phyloP scores from a whole-genome alignment of 2,329 filamentous ascomycete species.

The Colletotrichum paranaense region DNA sequence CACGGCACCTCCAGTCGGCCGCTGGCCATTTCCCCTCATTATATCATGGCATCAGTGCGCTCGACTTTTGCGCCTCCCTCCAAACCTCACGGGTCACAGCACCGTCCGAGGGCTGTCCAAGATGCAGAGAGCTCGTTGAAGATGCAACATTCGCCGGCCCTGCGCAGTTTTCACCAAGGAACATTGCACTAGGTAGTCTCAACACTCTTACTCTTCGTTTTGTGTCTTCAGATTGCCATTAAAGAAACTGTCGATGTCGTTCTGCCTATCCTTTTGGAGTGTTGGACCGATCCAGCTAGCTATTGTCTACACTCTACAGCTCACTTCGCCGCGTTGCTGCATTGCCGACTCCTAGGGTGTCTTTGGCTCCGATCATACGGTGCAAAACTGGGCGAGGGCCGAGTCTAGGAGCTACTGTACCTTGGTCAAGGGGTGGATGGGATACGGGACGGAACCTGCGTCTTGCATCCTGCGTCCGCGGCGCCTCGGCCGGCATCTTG shows the following conservation, averaged over 20 bases:
- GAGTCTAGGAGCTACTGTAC: neutral
- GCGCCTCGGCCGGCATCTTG: constrained; percentile 21
- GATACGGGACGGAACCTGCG: constrained; percentile 26
- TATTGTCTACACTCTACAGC: neutral
- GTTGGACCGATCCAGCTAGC: neutral
- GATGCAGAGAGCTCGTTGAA: neutral
- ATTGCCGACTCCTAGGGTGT: constrained; percentile 10
- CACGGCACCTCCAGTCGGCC: constrained; percentile 19
- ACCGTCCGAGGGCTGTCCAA: constrained; percentile 32
- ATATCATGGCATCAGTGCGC: constrained; percentile 28
- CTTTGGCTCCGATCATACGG: neutral
- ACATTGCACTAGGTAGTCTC: neutral
- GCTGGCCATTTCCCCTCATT: neutral
- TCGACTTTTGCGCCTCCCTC: constrained; percentile 18
- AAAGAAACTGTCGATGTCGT: neutral
- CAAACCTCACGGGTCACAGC: constrained; percentile 34
- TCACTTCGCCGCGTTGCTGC: constrained; percentile 10
- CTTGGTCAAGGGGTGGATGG: neutral
- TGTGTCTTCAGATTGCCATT: neutral
- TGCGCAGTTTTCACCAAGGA: neutral
- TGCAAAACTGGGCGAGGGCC: neutral
- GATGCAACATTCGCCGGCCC: neutral
- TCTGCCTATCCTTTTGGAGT: neutral
- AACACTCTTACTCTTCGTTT: neutral
- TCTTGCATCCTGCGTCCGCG: constrained; percentile 9